Evolutionary conservation across 495 filamentous ascomycete genomes (phyloP).

Genomic region (Umbilicaria muhlenbergii): DNA sequence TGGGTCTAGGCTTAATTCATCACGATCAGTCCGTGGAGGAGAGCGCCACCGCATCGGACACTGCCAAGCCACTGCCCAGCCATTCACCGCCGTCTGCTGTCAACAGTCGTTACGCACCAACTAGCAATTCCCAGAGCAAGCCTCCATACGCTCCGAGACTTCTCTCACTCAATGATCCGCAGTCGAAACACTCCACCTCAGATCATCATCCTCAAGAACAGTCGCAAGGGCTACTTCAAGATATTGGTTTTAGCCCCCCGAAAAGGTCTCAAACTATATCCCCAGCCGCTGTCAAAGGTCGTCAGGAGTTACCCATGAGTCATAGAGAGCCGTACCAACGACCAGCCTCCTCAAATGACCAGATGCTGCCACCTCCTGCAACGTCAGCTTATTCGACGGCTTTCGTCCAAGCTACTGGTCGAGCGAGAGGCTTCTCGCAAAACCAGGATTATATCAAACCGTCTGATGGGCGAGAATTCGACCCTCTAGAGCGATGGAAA

Average conservation of each 20-base stretch:
- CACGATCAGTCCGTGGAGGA: no score
- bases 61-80: background rate
- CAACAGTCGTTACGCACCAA: background rate
- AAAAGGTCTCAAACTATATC: conserved; percentile 77
- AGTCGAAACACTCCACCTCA: conserved; percentile 35
- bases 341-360: conserved; percentile 53
- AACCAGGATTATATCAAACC: conserved; percentile 44
- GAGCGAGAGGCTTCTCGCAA: conserved; percentile 25
- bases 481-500: conserved; percentile 77
- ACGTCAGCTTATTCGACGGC: conserved; percentile 21
- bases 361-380: conserved; percentile 29
- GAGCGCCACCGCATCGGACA: no score
- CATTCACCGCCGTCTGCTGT: conserved; percentile 1
- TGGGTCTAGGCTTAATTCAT: no score
- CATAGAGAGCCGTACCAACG: conserved; percentile 39
- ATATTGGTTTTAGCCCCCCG: conserved; percentile 33
- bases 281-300: conserved; percentile 44
- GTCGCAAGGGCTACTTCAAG: conserved; percentile 21
- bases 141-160: conserved; percentile 14
- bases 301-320: conserved; percentile 23
- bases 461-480: conserved; percentile 62
- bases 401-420: conserved; percentile 13
- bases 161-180: conserved; percentile 30
- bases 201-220: conserved; percentile 26
- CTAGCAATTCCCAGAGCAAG: conserved; percentile 3